These are phyloP conservation scores for Botrytis porri DNA, from an alignment of 2,329 filamentous ascomycete genomes.

Conservation along the genomic window DNA sequence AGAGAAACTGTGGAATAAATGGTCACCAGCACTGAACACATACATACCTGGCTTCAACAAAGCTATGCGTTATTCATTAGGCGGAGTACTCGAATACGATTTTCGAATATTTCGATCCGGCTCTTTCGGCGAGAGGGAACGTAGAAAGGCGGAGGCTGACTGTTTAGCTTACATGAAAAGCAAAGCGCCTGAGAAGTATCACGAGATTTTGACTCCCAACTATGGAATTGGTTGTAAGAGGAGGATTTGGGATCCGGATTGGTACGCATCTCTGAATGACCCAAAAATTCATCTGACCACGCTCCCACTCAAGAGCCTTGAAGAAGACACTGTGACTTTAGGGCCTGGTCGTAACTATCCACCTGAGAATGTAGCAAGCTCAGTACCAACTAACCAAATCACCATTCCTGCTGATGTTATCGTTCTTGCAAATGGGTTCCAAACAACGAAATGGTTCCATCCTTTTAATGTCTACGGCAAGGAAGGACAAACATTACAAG, in stretches of 20 bases:
- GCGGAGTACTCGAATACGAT: slow-evolving; percentile 43
- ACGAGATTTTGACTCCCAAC: slow-evolving; percentile 55
- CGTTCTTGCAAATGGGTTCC: slow-evolving; percentile 57
- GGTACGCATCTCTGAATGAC: slow-evolving; percentile 49
- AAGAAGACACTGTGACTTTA: slow-evolving; percentile 48
- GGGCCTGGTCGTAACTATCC: slow-evolving; percentile 50
- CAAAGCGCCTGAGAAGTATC: slow-evolving; percentile 52
- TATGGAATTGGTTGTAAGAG: slow-evolving; percentile 57
- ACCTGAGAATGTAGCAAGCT: slow-evolving; percentile 27
- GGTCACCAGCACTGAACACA: slow-evolving; percentile 45
- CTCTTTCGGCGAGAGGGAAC: slow-evolving; percentile 41
- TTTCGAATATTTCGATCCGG: slow-evolving; percentile 48
- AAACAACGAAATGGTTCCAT: slow-evolving; percentile 53
- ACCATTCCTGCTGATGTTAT: slow-evolving; percentile 55
- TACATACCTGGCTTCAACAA: slow-evolving; percentile 48
- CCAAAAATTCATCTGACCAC: slow-evolving; percentile 53
- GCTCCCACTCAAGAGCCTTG: slow-evolving; percentile 47
- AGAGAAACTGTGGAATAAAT: slow-evolving; percentile 46
- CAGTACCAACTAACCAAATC: slow-evolving; percentile 35
- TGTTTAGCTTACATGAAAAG: slow-evolving; percentile 47
- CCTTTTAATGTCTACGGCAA: slow-evolving; percentile 51
- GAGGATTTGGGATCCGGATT: slow-evolving; percentile 51
- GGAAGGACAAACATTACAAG: slow-evolving; percentile 47
- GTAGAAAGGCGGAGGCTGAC: slow-evolving; percentile 43
- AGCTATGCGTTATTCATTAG: slow-evolving; percentile 43